Evolutionary conservation across 495 filamentous ascomycete species (phyloP).

Genomic region (Penicillium flavigenum): DNA sequence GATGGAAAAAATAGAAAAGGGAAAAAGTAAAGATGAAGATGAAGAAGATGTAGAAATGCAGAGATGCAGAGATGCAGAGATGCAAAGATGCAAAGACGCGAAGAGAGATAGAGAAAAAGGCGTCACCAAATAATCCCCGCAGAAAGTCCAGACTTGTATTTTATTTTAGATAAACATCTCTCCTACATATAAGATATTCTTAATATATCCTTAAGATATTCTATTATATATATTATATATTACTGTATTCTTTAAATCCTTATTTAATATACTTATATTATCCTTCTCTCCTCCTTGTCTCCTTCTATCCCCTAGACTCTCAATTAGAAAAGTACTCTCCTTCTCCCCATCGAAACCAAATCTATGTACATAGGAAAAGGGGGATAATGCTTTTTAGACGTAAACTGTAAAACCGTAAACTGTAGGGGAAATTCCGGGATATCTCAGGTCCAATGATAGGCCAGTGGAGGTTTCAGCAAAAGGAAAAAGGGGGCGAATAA

Average conservation of each 20-base stretch:
- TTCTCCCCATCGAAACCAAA: background rate
- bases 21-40: slow-evolving; percentile 2
- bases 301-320: background rate
- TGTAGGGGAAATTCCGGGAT: background rate
- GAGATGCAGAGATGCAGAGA: background rate
- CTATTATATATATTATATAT: background rate
- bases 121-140: background rate
- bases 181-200: too few relatives aligned
- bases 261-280: background rate
- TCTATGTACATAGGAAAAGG: background rate
- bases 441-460: slow-evolving; percentile 16
- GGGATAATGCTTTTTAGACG: background rate
- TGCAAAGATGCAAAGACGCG: background rate
- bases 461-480: slow-evolving; percentile 7
- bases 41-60: background rate
- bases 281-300: background rate
- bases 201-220: too few relatives aligned
- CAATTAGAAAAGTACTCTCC: background rate
- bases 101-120: background rate
- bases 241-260: background rate
- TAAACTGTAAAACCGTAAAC: background rate
- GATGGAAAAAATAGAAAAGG: background rate
- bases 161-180: too few relatives aligned
- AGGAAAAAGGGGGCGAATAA: slow-evolving; percentile 19
- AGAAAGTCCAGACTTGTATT: background rate